These are phyloP conservation scores for Picochlorum sp. DNA, from an alignment of 139 green algal species.

Conservation along the genomic window DNA sequence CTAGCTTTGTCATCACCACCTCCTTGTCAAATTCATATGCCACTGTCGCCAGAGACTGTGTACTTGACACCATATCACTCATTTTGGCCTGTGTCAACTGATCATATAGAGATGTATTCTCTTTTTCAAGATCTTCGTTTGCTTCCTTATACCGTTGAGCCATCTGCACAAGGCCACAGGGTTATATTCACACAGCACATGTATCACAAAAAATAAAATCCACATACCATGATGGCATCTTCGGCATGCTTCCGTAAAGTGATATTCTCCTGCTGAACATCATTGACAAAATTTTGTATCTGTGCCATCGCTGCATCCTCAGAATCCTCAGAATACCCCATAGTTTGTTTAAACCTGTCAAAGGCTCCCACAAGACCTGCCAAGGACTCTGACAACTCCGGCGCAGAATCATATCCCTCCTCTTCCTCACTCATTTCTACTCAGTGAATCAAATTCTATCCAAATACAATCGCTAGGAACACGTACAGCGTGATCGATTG, in stretches of 20 bases:
- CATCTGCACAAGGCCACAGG: constrained; percentile 10
- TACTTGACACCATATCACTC: constrained; percentile 23
- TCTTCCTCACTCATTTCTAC: not conserved
- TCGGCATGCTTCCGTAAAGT: constrained; percentile 19
- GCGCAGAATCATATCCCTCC: not conserved
- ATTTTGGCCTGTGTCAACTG: constrained; percentile 10
- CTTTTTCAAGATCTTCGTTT: not conserved
- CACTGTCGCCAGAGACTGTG: constrained; percentile 34
- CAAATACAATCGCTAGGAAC: not conserved
- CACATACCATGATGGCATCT: constrained; percentile 25
- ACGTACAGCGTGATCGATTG: too few relatives aligned
- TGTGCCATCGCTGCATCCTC: constrained; percentile 7
- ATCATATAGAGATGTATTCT: not conserved
- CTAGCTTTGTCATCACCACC: constrained; percentile 30
- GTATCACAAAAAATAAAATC: not conserved
- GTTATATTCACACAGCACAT: not conserved
- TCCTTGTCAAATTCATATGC: constrained; percentile 40
- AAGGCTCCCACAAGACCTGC: constrained; percentile 19
- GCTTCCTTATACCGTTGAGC: constrained; percentile 15
- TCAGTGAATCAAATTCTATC: not conserved
- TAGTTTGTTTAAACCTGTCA: constrained; percentile 23
- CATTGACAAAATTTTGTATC: constrained; percentile 16
- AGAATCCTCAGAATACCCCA: constrained; percentile 18
- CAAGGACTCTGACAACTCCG: constrained; percentile 15
- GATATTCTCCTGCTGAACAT: constrained; percentile 23